Base-by-base conservation (phyloP, 805 yeast genomes). In the Candida silvicultrix region DNA sequence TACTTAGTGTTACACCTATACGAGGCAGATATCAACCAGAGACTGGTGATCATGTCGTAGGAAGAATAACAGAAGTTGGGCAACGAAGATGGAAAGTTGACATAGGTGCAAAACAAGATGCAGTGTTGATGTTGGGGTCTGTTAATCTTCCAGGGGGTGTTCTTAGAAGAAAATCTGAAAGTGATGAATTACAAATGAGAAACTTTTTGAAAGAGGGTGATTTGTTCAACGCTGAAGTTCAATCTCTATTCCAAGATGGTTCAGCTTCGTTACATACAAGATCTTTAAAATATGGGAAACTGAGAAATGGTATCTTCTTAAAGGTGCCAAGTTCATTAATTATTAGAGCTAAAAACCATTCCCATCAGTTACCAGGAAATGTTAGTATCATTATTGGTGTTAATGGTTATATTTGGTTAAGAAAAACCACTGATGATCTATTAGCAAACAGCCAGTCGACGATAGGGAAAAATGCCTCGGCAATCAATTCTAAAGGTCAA, bases 121-220 rank as follows among this genome's bases (percentile, higher is more conserved):
- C 97, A 0, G 83, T 88, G 0, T 68, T 94, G 50, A 84, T 88
- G 89, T 74, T 95, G 47, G 99, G 99, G 12, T 88, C 97, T 1
- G 96, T 94, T 19, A 94, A 94, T 64, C 73, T 94, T 51, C 99
- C 99, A 2, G 99, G 99, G 45, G 99, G 99, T 46, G 86, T 94
- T 2, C 69, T 94, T 56, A 78, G 99, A 66, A 78, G 99, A 59
- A 94, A 95, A 63, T 81, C 90, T 31, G 99, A 95, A 61, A 81
- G 85, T 52, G 99, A 94, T 69, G 99, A 94, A 68, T 73, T 94
- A 52, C 96, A 92, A 62, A 94, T 95, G 99, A 78, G 99, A 58
- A 80, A 78, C 55, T 88, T 90, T 58, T 70, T 94, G 55, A 94
- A 94, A 62, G 99, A 95, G 60, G 99, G 99, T 15, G 99, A 94